Conservation (phyloP, 1,139 yeast species). For the Yamadazyma buinensis region DNA sequence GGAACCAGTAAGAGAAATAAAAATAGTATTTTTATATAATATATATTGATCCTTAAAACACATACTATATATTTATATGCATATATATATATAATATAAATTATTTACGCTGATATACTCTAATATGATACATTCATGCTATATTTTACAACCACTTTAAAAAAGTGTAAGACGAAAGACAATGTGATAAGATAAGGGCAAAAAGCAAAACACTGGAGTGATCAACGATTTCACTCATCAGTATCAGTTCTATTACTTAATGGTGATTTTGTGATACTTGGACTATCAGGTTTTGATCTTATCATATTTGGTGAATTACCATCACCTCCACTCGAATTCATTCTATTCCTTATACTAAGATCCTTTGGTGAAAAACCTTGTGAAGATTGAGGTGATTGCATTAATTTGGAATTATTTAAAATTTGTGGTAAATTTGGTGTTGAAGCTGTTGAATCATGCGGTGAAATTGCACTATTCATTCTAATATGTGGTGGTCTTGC, state of each 20-base stretch:
- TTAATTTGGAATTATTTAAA: constrained; percentile 5
- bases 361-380: constrained; percentile 35
- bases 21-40: too few relatives aligned
- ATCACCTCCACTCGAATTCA: constrained; percentile 4
- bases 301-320: constrained; percentile 8
- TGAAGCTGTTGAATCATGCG: constrained; percentile 4
- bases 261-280: constrained; percentile 10
- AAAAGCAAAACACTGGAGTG: too few relatives aligned
- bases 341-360: constrained; percentile 2
- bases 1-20: too few relatives aligned
- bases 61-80: constrained; percentile 1
- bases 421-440: not conserved
- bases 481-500: constrained; percentile 13
- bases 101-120: not conserved
- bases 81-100: constrained; percentile 2
- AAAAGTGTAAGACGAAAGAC: too few relatives aligned
- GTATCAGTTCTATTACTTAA: constrained; percentile 7
- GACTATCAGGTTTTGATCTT: constrained; percentile 14
- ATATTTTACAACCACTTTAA: not conserved
- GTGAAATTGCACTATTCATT: constrained; percentile 5
- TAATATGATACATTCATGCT: not conserved
- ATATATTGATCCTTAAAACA: too few relatives aligned
- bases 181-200: too few relatives aligned
- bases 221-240: constrained; percentile 4
- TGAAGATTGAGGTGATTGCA: constrained; percentile 30